These are phyloP conservation scores for Calonectria multiphialidica DNA, from an alignment of 2,329 filamentous ascomycete genomes.

Conservation along the genomic window DNA sequence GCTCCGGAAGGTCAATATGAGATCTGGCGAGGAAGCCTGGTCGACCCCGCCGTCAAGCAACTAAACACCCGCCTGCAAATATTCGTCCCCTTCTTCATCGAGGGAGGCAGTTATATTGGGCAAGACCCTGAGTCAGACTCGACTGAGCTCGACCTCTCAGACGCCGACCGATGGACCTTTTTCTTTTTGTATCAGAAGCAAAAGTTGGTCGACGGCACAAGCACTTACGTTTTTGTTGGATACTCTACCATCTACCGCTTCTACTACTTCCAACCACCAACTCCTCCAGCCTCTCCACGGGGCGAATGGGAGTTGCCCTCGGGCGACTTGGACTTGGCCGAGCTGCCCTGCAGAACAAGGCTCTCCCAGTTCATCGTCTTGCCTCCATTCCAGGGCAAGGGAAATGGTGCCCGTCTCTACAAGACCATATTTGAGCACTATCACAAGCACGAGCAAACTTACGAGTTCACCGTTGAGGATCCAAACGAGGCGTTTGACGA, in stretches of 20 bases:
- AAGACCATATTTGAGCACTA: conserved; percentile 80
- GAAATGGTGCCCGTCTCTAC: conserved; percentile 86
- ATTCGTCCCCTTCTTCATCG: conserved; percentile 88
- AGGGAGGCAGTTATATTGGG: conserved; percentile 85
- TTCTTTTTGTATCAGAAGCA: conserved; percentile 85
- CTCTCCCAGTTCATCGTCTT: conserved; percentile 96
- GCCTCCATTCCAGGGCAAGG: conserved; percentile 85
- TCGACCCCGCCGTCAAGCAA: conserved; percentile 75
- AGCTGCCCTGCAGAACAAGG: conserved; percentile 81
- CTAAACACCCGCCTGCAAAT: conserved; percentile 87
- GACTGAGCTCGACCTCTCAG: conserved; percentile 75
- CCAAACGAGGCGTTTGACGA: conserved; percentile 90
- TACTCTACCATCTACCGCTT: conserved; percentile 93
- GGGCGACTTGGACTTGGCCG: conserved; percentile 62
- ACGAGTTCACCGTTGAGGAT: conserved; percentile 93
- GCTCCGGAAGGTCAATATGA: conserved; percentile 77
- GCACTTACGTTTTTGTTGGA: conserved; percentile 85
- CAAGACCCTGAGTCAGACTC: conserved; percentile 62
- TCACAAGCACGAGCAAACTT: conserved; percentile 74
- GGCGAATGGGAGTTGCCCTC: conserved; percentile 59
- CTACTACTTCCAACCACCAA: conserved; percentile 71
- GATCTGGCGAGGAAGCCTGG: conserved; percentile 84
- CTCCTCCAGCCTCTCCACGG: conserved; percentile 55
- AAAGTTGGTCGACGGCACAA: conserved; percentile 52
- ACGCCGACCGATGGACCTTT: conserved; percentile 89